Conservation (phyloP, 2,329 filamentous ascomycete species). For the Aspergillus floridensis region DNA sequence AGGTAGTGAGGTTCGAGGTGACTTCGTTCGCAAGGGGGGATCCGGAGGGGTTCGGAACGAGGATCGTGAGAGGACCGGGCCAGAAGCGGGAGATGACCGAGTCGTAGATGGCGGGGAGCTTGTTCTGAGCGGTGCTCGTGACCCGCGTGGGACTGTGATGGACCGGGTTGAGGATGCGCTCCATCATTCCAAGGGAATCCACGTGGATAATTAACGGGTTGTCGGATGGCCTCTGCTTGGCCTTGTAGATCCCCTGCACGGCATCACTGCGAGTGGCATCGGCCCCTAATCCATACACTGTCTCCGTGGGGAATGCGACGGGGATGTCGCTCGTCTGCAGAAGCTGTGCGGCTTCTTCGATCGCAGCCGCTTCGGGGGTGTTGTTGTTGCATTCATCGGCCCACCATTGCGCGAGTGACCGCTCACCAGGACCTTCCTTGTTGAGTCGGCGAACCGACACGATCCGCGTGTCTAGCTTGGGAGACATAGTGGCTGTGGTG, state of each 20-base stretch:
- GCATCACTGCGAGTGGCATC: conserved; percentile 83
- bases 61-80: conserved; percentile 90
- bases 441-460: conserved; percentile 40
- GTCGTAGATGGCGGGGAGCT: conserved; percentile 71
- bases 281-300: conserved; percentile 94
- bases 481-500: conserved; percentile 23
- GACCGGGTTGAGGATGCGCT: conserved; percentile 55
- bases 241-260: conserved; percentile 86
- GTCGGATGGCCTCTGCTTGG: conserved; percentile 86
- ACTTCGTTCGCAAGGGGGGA: conserved; percentile 83
- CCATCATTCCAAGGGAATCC: conserved; percentile 73
- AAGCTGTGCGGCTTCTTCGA: conserved; percentile 65
- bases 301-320: conserved; percentile 95
- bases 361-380: conserved; percentile 49
- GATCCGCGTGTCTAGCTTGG: conserved; percentile 32
- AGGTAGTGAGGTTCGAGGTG: conserved; percentile 78
- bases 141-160: conserved; percentile 26
- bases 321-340: conserved; percentile 67
- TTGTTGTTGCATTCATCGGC: conserved; percentile 32
- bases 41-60: conserved; percentile 70
- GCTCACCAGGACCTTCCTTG: conserved; percentile 30
- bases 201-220: conserved; percentile 96
- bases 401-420: conserved; percentile 42
- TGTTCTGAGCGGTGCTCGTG: conserved; percentile 29
- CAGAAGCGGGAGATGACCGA: conserved; percentile 80